Evolutionary conservation across 306 rosid genomes (phyloP).

Genomic region (Quercus ilex): DNA sequence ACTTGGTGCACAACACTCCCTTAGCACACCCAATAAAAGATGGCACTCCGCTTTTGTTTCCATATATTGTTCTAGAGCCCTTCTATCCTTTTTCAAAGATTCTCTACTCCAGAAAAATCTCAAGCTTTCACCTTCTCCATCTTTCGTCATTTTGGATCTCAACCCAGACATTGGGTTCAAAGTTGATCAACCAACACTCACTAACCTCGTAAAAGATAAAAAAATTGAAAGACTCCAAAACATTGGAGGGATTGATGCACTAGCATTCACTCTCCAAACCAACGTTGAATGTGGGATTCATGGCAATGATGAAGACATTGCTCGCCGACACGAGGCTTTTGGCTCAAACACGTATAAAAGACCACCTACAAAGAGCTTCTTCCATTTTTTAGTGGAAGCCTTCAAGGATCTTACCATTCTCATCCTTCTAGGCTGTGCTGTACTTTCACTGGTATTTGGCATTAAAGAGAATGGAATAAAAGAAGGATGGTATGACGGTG

Average conservation of each 20-base stretch:
- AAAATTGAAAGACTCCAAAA: not conserved
- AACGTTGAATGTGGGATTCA: conserved; percentile 20
- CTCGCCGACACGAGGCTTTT: not conserved
- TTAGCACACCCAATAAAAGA: conserved; percentile 12
- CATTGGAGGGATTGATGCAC: conserved; percentile 18
- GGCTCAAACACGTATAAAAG: conserved; percentile 28
- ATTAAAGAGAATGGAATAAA: conserved; percentile 28
- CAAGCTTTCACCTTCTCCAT: not conserved
- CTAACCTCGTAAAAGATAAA: conserved; percentile 28
- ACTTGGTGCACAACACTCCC: not conserved
- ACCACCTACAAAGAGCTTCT: conserved; percentile 27
- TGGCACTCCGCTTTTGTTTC: conserved; percentile 39
- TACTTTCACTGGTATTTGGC: conserved; percentile 39
- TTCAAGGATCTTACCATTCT: conserved; percentile 31
- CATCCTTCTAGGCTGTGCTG: conserved; percentile 33
- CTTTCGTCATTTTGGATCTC: conserved; percentile 6
- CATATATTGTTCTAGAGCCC: conserved; percentile 38
- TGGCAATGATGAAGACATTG: conserved; percentile 11
- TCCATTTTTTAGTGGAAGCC: conserved; percentile 29
- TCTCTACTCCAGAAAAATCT: not conserved
- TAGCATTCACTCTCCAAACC: conserved; percentile 21
- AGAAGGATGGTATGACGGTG: conserved; percentile 43
- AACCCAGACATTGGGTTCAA: not conserved
- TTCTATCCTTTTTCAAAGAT: conserved; percentile 9
- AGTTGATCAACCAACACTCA: conserved; percentile 12